These are phyloP conservation scores for Somion occarium DNA, from an alignment of 1,284 basidiomycete species.

Conservation along the genomic window DNA sequence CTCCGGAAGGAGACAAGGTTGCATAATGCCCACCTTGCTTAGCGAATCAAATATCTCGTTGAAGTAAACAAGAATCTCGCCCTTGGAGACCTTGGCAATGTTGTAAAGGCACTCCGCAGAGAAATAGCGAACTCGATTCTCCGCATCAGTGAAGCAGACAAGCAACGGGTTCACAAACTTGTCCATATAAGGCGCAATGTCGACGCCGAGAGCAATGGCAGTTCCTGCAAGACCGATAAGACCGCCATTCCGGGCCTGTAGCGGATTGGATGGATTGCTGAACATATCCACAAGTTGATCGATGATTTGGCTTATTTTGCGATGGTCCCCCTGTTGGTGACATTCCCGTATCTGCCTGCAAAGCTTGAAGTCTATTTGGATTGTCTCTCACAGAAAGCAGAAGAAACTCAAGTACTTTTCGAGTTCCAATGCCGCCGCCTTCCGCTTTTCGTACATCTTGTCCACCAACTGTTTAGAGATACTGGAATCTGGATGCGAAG, in stretches of 20 bases:
- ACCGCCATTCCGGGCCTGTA: conserved; percentile 92
- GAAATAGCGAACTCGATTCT: conserved; percentile 95
- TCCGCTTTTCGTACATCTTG: conserved; percentile 94
- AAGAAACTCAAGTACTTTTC: conserved; percentile 66
- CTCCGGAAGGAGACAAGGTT: not conserved
- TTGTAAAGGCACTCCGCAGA: conserved; percentile 99
- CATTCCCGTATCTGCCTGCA: conserved; percentile 82
- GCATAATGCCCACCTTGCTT: conserved; percentile 69
- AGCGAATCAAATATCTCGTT: conserved; percentile 98
- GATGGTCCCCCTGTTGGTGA: conserved; percentile 74
- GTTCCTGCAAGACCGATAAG: conserved; percentile 96
- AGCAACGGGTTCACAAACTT: conserved; percentile 89
- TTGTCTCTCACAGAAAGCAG: not conserved
- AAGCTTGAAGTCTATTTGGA: conserved; percentile 8
- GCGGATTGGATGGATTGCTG: conserved; percentile 70
- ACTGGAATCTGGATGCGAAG: conserved; percentile 59
- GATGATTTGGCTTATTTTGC: conserved; percentile 83
- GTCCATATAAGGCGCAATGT: conserved; percentile 91
- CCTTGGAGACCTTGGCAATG: conserved; percentile 97
- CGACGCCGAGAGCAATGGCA: conserved; percentile 91
- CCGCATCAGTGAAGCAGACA: conserved; percentile 92
- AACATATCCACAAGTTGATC: conserved; percentile 96
- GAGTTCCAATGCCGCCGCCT: conserved; percentile 91
- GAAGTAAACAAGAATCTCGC: conserved; percentile 95
- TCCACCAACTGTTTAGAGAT: conserved; percentile 75